A percentile compares a stretch with the other conserved stretches of the same genome.
Evolutionary conservation across 139 green algal genomes (phyloP).

Genomic region (Ettlia oleoabundans): DNA sequence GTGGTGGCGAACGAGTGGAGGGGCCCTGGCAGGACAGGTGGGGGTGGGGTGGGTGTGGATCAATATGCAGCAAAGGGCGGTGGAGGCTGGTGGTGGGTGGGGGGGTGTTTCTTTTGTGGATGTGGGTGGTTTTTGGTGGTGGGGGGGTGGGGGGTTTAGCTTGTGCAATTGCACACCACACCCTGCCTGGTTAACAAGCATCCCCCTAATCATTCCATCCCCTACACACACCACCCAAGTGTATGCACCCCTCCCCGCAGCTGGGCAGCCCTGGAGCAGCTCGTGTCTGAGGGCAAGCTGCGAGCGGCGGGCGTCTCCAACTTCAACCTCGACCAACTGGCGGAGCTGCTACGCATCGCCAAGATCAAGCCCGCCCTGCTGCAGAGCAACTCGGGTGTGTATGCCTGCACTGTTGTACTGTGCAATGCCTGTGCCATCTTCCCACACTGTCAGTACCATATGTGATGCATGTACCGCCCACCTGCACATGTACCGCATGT

Average conservation of each 20-base stretch:
- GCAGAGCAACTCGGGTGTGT: constrained; percentile 58
- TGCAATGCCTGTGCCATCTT: not conserved
- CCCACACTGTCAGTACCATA: not conserved
- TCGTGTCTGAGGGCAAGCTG: constrained; percentile 49
- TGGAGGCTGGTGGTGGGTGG: too few relatives aligned
- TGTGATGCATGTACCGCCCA: not conserved
- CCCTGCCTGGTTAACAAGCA: too few relatives aligned
- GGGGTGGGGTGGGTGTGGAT: too few relatives aligned
- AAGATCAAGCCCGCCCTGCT: constrained; percentile 71
- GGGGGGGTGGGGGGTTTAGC: too few relatives aligned
- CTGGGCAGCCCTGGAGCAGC: constrained; percentile 71
- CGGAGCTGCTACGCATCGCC: constrained; percentile 63
- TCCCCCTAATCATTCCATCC: not conserved
- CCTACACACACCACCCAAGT: not conserved
- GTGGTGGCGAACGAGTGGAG: constrained; percentile 38
- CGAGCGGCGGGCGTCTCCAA: constrained; percentile 84
- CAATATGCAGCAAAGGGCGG: not conserved
- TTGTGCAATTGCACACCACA: too few relatives aligned
- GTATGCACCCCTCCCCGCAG: not conserved
- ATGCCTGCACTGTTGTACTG: not conserved
- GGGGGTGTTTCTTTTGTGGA: too few relatives aligned
- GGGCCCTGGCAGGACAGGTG: constrained; percentile 69
- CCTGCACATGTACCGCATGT: not conserved
- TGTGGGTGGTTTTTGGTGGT: too few relatives aligned
- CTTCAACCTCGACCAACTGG: constrained; percentile 73